phyloP scores from a whole-genome alignment of 2,329 filamentous ascomycete genomes.

The Sarocladium strictum region DNA sequence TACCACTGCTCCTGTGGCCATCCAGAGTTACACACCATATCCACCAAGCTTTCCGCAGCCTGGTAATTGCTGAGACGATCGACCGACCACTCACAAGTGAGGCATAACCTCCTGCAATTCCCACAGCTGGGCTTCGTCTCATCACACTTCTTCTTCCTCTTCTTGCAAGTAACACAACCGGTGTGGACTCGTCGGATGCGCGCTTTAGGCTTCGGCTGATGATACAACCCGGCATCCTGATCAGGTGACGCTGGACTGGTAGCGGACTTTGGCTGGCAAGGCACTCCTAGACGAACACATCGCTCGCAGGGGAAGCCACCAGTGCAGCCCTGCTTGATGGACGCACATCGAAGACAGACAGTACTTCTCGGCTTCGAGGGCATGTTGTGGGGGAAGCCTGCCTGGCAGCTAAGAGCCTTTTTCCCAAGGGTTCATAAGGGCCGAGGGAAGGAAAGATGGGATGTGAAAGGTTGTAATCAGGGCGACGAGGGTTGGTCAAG shows the following conservation, averaged over 20 bases:
- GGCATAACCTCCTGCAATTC: conserved; percentile 27
- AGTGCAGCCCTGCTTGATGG: conserved; percentile 30
- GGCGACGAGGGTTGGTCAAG: not conserved
- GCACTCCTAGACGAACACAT: conserved; percentile 26
- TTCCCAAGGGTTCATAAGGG: no score
- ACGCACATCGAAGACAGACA: conserved; percentile 27
- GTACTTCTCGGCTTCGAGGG: conserved; percentile 12
- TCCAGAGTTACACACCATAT: not conserved
- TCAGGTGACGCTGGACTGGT: not conserved
- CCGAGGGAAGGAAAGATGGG: no score
- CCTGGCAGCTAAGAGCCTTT: no score
- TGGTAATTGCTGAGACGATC: conserved; percentile 13
- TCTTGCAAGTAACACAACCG: conserved; percentile 27
- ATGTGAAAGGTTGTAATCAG: not conserved
- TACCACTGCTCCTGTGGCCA: not conserved
- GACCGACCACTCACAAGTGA: conserved; percentile 26
- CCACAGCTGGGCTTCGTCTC: conserved; percentile 29
- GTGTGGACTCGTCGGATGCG: conserved; percentile 28
- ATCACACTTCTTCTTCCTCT: conserved; percentile 39
- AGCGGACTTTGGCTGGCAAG: conserved; percentile 21
- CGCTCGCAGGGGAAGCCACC: conserved; percentile 26
- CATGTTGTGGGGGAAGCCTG: not conserved
- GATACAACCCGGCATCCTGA: not conserved
- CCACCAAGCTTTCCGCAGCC: not conserved
- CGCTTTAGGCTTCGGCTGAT: conserved; percentile 19